Conservation (phyloP, 2,329 filamentous ascomycete genomes). For the Aureobasidium vineae region DNA sequence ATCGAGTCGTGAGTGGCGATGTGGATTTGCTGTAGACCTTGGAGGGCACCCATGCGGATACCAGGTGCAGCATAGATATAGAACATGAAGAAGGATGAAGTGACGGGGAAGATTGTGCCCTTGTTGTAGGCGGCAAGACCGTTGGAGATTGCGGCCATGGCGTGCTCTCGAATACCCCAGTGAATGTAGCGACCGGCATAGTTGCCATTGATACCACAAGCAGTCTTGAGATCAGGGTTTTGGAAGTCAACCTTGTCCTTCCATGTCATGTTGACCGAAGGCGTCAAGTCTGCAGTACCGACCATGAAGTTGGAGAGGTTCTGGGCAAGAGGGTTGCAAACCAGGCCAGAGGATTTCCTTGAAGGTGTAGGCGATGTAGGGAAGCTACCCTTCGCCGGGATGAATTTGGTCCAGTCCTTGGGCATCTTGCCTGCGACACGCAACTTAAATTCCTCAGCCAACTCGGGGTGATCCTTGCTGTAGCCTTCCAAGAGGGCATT, state of each 20-base stretch:
- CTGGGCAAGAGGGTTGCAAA: constrained; percentile 41
- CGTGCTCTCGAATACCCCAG: constrained; percentile 61
- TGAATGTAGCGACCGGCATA: constrained; percentile 54
- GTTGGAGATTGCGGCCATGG: constrained; percentile 56
- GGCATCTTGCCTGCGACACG: constrained; percentile 51
- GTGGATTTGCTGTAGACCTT: constrained; percentile 41
- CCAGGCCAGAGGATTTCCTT: constrained; percentile 50
- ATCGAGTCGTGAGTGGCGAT: constrained; percentile 43
- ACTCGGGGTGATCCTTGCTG: constrained; percentile 49
- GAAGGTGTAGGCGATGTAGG: constrained; percentile 51
- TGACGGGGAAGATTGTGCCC: constrained; percentile 41
- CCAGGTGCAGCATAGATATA: constrained; percentile 43
- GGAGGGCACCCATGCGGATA: constrained; percentile 42
- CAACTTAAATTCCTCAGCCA: constrained; percentile 50
- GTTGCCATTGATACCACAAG: constrained; percentile 54
- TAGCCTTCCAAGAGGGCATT: constrained; percentile 47
- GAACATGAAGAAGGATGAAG: constrained; percentile 44
- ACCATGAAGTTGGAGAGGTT: constrained; percentile 40
- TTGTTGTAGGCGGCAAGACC: constrained; percentile 41
- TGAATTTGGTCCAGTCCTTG: constrained; percentile 50
- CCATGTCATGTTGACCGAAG: constrained; percentile 42
- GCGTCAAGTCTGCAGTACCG: constrained; percentile 41
- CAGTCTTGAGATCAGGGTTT: constrained; percentile 37
- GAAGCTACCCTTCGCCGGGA: constrained; percentile 49
- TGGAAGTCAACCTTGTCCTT: constrained; percentile 54